Conservation (phyloP, 176 grass and related monocot species). For the Eleusine coracana region DNA sequence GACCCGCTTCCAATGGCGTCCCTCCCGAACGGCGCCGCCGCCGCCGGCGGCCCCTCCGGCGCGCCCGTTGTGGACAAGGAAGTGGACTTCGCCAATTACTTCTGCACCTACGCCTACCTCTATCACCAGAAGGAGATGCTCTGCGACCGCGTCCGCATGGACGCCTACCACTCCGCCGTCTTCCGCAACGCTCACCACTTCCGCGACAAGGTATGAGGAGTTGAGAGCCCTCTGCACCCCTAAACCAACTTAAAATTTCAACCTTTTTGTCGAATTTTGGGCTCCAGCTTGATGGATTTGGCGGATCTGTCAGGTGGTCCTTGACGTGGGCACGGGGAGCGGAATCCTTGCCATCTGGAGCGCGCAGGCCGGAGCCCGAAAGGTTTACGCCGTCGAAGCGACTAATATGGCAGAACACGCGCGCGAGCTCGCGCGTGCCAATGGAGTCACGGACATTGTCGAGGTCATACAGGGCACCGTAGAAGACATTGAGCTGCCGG, state of each 20-base stretch:
- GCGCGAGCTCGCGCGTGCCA: conserved; percentile 76
- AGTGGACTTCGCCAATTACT: conserved; percentile 98
- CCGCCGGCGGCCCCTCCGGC: conserved; percentile 11
- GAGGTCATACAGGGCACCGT: conserved; percentile 94
- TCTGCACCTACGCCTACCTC: conserved; percentile 91
- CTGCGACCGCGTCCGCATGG: conserved; percentile 90
- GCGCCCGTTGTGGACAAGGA: conserved; percentile 68
- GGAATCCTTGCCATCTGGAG: conserved; percentile 98
- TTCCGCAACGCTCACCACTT: conserved; percentile 91
- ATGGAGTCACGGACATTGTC: conserved; percentile 66
- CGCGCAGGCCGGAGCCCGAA: conserved; percentile 88
- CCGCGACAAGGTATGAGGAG: conserved; percentile 68
- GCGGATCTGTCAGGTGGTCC: conserved; percentile 64
- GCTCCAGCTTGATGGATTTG: conserved; percentile 19
- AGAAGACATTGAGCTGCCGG: conserved; percentile 75
- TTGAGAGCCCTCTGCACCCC: not conserved
- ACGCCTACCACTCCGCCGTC: conserved; percentile 88
- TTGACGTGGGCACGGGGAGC: conserved; percentile 95
- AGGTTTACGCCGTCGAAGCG: conserved; percentile 94
- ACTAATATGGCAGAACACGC: conserved; percentile 98
- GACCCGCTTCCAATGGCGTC: conserved; percentile 49
- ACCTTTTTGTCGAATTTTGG: not conserved
- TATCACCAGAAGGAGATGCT: conserved; percentile 99
- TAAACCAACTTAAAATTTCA: not conserved
- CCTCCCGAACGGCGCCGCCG: conserved; percentile 46